Evolutionary conservation across 1,284 basidiomycete species (phyloP).

Genomic region (Apiotrichum veenhuisii): DNA sequence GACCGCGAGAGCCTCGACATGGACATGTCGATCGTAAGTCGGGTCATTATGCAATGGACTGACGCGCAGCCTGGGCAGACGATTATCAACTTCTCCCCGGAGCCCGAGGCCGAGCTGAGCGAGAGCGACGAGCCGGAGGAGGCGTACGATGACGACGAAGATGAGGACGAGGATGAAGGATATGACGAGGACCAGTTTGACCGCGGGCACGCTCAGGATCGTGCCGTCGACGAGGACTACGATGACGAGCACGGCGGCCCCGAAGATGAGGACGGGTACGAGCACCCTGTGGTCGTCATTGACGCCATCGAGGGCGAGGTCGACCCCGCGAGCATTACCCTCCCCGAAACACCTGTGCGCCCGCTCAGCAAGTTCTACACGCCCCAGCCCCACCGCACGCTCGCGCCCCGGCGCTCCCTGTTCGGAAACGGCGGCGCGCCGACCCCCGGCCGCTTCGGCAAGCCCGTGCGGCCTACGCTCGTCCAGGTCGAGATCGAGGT

Average conservation of each 20-base stretch:
- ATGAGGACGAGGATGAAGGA: slow-evolving; percentile 9
- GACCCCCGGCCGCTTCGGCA: neutral
- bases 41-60: neutral
- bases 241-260: slow-evolving; percentile 1
- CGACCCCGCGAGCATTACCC: neutral
- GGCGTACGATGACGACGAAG: slow-evolving; percentile 6
- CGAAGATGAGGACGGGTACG: slow-evolving; percentile 6
- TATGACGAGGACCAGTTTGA: slow-evolving; percentile 4
- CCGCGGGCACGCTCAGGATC: slow-evolving; percentile 1
- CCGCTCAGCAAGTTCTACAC: neutral
- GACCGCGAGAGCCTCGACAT: slow-evolving; percentile 32
- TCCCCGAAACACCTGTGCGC: neutral
- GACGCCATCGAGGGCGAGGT: slow-evolving; percentile 8
- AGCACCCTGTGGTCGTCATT: slow-evolving; percentile 1
- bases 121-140: slow-evolving; percentile 10
- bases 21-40: slow-evolving; percentile 37
- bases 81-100: slow-evolving; percentile 19
- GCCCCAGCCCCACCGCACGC: neutral
- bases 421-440: neutral
- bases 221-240: slow-evolving; percentile 5
- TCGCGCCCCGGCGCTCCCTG: neutral
- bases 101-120: neutral
- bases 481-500: slow-evolving; percentile 2
- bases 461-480: neutral
- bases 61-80: slow-evolving; percentile 26